A percentile compares a stretch with the other conserved stretches of the same genome.
Evolutionary conservation across 2,329 filamentous ascomycete species (phyloP).

Genomic region (Zasmidium citrigriseum): DNA sequence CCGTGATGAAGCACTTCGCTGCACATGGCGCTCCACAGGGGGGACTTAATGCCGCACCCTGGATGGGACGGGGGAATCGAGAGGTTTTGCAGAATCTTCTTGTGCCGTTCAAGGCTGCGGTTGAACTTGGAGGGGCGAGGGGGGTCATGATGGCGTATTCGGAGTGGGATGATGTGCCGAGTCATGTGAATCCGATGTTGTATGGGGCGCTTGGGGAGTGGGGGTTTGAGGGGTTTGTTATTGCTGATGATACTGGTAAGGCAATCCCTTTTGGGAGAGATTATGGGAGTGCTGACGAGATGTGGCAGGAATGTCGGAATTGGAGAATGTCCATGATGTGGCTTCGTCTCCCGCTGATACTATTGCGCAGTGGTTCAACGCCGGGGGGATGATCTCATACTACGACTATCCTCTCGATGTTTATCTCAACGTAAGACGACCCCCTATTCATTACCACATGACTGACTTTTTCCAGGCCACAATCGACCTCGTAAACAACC

Average conservation of each 20-base stretch:
- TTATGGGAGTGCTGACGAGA: background rate
- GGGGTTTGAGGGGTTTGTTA: conserved; percentile 19
- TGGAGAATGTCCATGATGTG: conserved; percentile 11
- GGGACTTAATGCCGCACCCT: conserved; percentile 17
- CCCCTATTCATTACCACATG: no score
- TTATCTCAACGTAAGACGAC: conserved; percentile 13
- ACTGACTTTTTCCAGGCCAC: conserved; percentile 5
- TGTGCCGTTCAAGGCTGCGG: conserved; percentile 17
- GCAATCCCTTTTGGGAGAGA: background rate
- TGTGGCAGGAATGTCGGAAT: conserved; percentile 16
- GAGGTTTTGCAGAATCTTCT: conserved; percentile 18
- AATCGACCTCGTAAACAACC: conserved; percentile 8
- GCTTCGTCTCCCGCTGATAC: conserved; percentile 7
- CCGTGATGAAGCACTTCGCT: conserved; percentile 23
- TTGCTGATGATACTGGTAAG: conserved; percentile 19
- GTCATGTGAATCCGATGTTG: conserved; percentile 19
- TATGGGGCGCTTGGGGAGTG: conserved; percentile 17
- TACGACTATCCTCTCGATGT: conserved; percentile 21
- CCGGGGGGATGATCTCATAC: conserved; percentile 20
- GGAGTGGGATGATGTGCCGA: conserved; percentile 18
- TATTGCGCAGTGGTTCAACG: conserved; percentile 20
- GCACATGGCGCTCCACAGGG: conserved; percentile 18
- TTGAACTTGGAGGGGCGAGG: conserved; percentile 18
- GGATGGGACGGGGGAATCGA: conserved; percentile 19
- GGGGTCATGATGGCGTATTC: conserved; percentile 23